Conservation (phyloP, 306 rosid genomes). For the Corylus heterophylla region DNA sequence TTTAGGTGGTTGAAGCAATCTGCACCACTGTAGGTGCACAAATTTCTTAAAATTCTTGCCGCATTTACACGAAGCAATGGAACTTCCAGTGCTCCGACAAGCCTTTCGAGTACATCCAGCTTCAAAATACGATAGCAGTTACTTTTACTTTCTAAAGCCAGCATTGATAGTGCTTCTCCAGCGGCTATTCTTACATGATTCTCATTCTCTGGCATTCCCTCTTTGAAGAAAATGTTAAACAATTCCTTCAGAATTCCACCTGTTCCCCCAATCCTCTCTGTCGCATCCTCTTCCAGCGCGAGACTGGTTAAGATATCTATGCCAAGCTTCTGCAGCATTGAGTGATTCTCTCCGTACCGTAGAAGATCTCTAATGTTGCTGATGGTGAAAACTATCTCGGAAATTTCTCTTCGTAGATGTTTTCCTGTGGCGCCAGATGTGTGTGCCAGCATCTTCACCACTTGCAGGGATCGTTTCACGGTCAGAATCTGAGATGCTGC, state of each 20-base stretch:
- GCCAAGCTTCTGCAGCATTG: conserved; percentile 69
- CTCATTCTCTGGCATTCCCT: conserved; percentile 38
- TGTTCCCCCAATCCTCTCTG: conserved; percentile 82
- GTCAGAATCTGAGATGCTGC: conserved; percentile 57
- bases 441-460: conserved; percentile 83
- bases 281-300: conserved; percentile 79
- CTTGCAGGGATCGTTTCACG: conserved; percentile 73
- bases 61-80: conserved; percentile 65
- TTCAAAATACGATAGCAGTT: conserved; percentile 69
- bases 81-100: conserved; percentile 50
- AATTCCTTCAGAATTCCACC: conserved; percentile 82
- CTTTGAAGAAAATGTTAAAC: conserved; percentile 63
- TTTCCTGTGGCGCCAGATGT: conserved; percentile 78
- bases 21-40: conserved; percentile 64
- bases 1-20: conserved; percentile 58
- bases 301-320: conserved; percentile 79
- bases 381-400: conserved; percentile 81
- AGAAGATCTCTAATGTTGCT: conserved; percentile 82
- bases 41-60: conserved; percentile 79
- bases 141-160: conserved; percentile 73
- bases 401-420: conserved; percentile 68
- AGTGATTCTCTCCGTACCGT: conserved; percentile 66
- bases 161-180: conserved; percentile 93
- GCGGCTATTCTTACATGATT: conserved; percentile 54
- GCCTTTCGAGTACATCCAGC: conserved; percentile 50